phyloP scores from a whole-genome alignment of 2,329 filamentous ascomycete genomes.

The Aureobasidium leucospermi region DNA sequence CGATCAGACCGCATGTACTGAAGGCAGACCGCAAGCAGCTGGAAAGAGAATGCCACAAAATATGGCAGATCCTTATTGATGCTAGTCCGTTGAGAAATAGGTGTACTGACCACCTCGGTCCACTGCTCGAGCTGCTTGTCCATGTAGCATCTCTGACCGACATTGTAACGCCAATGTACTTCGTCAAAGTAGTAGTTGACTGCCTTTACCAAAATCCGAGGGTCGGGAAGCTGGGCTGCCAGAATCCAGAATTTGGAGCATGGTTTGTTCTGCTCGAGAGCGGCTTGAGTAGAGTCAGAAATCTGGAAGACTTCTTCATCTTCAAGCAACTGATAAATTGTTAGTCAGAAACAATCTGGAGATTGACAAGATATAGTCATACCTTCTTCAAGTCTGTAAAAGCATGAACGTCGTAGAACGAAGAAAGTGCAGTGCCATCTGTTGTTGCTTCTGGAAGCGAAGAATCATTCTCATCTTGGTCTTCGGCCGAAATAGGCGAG shows the following conservation, averaged over 20 bases:
- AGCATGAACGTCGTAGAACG: not conserved
- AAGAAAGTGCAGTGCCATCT: not conserved
- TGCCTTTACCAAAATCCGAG: not conserved
- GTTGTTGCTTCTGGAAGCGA: not conserved
- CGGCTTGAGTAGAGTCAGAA: no score
- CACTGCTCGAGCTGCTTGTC: not conserved
- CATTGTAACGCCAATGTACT: not conserved
- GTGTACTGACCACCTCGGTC: not conserved
- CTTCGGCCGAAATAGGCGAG: not conserved
- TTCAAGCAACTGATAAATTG: not conserved
- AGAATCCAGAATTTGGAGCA: not conserved
- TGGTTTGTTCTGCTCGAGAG: not conserved
- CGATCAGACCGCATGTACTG: not conserved
- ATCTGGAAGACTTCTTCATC: not conserved
- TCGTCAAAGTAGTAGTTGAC: not conserved
- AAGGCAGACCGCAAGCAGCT: not conserved
- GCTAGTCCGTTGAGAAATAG: not conserved
- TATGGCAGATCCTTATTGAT: not conserved
- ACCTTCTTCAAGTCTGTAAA: slow-evolving; percentile 1
- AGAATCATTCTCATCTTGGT: not conserved
- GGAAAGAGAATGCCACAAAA: not conserved
- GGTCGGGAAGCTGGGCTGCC: not conserved
- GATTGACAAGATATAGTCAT: not conserved
- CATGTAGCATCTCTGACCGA: not conserved
- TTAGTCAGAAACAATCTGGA: not conserved